These are phyloP conservation scores for Torulaspora globosa DNA, from an alignment of 1,139 yeast genomes.

Conservation along the genomic window DNA sequence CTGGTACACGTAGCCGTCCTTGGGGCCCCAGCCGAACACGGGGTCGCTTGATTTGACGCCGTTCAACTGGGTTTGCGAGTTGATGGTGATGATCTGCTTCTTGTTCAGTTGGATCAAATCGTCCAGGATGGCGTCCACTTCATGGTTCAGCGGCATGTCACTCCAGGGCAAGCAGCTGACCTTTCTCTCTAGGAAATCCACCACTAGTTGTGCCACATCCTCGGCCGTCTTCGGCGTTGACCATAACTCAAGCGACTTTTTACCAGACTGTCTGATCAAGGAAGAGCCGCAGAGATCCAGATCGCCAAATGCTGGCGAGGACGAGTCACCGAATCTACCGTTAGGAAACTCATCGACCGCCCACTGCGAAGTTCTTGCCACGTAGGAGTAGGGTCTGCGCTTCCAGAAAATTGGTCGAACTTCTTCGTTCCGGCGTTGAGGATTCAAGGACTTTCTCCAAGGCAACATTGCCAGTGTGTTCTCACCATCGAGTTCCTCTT, in stretches of 20 bases:
- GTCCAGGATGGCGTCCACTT: conserved; percentile 60
- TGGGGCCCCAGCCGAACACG: conserved; percentile 93
- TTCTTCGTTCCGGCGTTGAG: conserved; percentile 73
- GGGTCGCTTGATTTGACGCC: conserved; percentile 70
- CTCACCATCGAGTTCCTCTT: conserved; percentile 21
- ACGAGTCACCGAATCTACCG: conserved; percentile 92
- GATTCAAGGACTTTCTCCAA: conserved; percentile 87
- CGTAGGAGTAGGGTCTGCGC: conserved; percentile 85
- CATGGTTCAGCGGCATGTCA: conserved; percentile 80
- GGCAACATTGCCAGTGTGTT: conserved; percentile 47
- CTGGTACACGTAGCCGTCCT: conserved; percentile 86
- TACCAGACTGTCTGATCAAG: conserved; percentile 69
- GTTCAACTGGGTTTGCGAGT: conserved; percentile 92
- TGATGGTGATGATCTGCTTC: conserved; percentile 72
- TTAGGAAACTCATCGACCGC: conserved; percentile 78
- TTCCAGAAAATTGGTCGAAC: conserved; percentile 97
- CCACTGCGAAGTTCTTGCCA: conserved; percentile 88
- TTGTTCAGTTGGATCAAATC: conserved; percentile 60
- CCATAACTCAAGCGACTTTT: conserved; percentile 82
- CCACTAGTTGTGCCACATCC: conserved; percentile 61
- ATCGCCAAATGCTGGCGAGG: conserved; percentile 92
- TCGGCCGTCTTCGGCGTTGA: conserved; percentile 61
- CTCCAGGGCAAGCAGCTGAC: conserved; percentile 89
- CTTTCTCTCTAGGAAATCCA: conserved; percentile 64
- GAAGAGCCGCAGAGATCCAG: conserved; percentile 75